phyloP scores from a whole-genome alignment of 768 basidiomycete genomes.

The Exidia glandulosa region DNA sequence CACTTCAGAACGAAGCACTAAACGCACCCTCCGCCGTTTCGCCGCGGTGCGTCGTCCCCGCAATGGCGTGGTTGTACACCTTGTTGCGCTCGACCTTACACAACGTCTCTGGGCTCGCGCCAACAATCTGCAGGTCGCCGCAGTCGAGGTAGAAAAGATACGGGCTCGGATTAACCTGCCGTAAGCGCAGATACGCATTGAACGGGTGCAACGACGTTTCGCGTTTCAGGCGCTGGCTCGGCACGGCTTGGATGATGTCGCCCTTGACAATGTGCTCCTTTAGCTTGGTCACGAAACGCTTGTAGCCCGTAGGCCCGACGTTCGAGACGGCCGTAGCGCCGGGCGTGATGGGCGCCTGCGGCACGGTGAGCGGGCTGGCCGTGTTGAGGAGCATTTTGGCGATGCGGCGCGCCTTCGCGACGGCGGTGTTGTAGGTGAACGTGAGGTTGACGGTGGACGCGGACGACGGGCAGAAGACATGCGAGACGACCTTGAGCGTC shows the following conservation, averaged over 20 bases:
- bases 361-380: conserved; percentile 22
- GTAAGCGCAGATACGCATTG: conserved; percentile 89
- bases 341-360: conserved; percentile 50
- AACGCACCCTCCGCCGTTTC: conserved; percentile 70
- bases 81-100: conserved; percentile 90
- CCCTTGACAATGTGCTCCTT: conserved; percentile 93
- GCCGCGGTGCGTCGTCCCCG: conserved; percentile 86
- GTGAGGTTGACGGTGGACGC: conserved; percentile 42
- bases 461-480: conserved; percentile 74
- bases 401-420: conserved; percentile 69
- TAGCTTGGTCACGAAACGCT: conserved; percentile 78
- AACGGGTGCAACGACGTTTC: conserved; percentile 89
- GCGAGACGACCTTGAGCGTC: conserved; percentile 89
- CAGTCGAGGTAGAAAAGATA: conserved; percentile 99
- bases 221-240: conserved; percentile 80
- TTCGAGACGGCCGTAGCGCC: conserved; percentile 71
- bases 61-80: conserved; percentile 96
- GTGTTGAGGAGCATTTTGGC: conserved; percentile 49
- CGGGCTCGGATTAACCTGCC: conserved; percentile 93
- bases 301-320: conserved; percentile 88
- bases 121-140: conserved; percentile 88
- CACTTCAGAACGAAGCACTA: neutral
- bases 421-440: conserved; percentile 83
- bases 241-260: conserved; percentile 98
- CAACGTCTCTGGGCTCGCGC: conserved; percentile 93